Conservation (phyloP, 257 asterid genomes). For the Capsicum chinense region DNA sequence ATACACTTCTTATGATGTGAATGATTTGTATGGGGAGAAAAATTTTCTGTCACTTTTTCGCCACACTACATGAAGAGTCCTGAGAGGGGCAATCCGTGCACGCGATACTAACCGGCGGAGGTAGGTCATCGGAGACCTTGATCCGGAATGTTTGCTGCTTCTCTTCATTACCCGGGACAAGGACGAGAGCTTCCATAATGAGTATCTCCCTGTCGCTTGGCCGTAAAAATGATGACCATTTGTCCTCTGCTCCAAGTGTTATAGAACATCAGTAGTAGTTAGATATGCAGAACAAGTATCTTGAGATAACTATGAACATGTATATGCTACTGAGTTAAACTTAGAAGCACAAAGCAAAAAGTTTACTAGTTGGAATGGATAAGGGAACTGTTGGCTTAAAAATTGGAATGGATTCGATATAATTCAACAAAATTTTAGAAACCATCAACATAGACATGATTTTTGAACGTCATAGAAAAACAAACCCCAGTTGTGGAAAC, state of each 20-base stretch:
- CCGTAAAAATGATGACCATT: constrained; percentile 61
- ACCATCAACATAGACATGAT: neutral
- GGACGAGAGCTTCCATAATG: constrained; percentile 88
- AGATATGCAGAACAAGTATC: neutral
- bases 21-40: neutral
- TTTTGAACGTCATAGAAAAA: neutral
- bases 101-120: constrained; percentile 52
- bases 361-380: too few species aligned
- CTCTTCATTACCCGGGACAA: constrained; percentile 71
- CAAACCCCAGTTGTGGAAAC: neutral
- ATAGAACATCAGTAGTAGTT: neutral
- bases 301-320: constrained; percentile 9
- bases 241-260: constrained; percentile 53
- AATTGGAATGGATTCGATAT: neutral
- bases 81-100: constrained; percentile 52
- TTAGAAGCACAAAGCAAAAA: too few species aligned
- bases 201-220: constrained; percentile 89
- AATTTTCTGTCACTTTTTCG: constrained; percentile 34
- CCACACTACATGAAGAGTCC: constrained; percentile 45
- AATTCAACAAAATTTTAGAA: neutral
- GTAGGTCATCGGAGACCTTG: constrained; percentile 51
- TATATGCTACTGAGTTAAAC: neutral
- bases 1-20: neutral
- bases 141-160: constrained; percentile 75
- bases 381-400: neutral